Conservation (phyloP, 495 filamentous ascomycete species). For the Penicillium nucicola region DNA sequence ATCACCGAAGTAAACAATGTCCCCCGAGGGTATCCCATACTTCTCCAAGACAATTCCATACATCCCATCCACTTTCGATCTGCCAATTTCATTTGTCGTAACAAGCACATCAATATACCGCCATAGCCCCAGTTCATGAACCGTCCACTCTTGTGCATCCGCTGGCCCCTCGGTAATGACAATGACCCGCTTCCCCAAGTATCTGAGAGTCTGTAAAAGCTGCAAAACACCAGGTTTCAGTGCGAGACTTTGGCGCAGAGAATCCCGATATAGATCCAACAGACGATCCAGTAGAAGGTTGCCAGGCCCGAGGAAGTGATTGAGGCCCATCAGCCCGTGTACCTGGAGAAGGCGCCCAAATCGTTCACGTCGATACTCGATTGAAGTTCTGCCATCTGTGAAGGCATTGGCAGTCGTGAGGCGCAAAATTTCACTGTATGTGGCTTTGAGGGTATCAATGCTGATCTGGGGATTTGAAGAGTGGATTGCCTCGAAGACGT, state of each 20-base stretch:
- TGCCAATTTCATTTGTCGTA: conserved; percentile 33
- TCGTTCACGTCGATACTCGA: conserved; percentile 35
- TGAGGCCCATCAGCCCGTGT: conserved; percentile 5
- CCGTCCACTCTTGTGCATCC: conserved; percentile 40
- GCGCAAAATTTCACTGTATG: conserved; percentile 26
- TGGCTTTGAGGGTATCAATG: conserved; percentile 13
- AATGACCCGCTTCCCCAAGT: conserved; percentile 27
- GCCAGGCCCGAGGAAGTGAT: neutral
- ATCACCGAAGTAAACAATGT: conserved; percentile 30
- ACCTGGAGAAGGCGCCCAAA: conserved; percentile 26
- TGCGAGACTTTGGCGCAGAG: conserved; percentile 15
- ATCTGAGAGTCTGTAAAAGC: conserved; percentile 20
- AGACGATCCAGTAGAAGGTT: conserved; percentile 6
- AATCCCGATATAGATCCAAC: conserved; percentile 21
- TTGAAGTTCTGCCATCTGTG: conserved; percentile 32
- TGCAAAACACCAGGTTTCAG: conserved; percentile 24
- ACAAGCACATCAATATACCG: conserved; percentile 32
- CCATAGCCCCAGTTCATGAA: conserved; percentile 25
- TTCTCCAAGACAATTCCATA: conserved; percentile 27
- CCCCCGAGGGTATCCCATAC: conserved; percentile 29
- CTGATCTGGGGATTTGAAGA: neutral
- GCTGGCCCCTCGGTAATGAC: conserved; percentile 37
- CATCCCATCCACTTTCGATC: conserved; percentile 34
- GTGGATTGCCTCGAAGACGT: conserved; percentile 21
- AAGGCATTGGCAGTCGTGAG: conserved; percentile 31